Percentiles rank a stretch among this genome's conserved stretches.
phyloP scores from a whole-genome alignment of 1,284 basidiomycete genomes.

The Rhodotorula sp. region DNA sequence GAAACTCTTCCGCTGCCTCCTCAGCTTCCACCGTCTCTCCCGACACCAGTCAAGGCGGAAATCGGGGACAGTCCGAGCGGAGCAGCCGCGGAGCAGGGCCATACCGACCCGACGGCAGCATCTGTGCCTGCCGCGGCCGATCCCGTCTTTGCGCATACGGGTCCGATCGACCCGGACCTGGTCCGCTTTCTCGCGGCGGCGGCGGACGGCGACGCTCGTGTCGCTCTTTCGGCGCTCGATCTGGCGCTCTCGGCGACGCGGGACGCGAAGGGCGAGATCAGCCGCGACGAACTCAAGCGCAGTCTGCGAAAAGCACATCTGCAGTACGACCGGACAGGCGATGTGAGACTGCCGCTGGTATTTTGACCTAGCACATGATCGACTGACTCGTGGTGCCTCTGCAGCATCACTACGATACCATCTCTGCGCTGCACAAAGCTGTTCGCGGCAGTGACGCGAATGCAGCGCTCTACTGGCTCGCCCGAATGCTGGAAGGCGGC shows the following conservation, averaged over 20 bases:
- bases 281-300: conserved; percentile 49
- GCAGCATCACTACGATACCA: conserved; percentile 55
- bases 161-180: conserved; percentile 34
- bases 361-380: not conserved
- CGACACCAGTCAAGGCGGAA: not conserved
- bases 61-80: not conserved
- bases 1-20: not conserved
- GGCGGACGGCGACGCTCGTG: conserved; percentile 67
- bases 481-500: conserved; percentile 74
- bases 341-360: conserved; percentile 44
- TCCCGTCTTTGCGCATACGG: conserved; percentile 35
- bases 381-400: conserved; percentile 2
- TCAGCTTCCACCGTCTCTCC: too few relatives aligned
- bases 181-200: conserved; percentile 61
- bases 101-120: conserved; percentile 17
- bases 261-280: conserved; percentile 13
- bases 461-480: conserved; percentile 87
- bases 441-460: conserved; percentile 75
- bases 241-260: conserved; percentile 53
- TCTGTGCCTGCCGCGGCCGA: conserved; percentile 32
- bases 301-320: conserved; percentile 48
- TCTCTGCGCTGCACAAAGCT: conserved; percentile 73
- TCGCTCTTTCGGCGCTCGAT: conserved; percentile 64
- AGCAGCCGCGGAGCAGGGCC: not conserved
- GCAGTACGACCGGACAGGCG: conserved; percentile 70